Conservation (phyloP, 768 basidiomycete species). For the Postia placenta region DNA sequence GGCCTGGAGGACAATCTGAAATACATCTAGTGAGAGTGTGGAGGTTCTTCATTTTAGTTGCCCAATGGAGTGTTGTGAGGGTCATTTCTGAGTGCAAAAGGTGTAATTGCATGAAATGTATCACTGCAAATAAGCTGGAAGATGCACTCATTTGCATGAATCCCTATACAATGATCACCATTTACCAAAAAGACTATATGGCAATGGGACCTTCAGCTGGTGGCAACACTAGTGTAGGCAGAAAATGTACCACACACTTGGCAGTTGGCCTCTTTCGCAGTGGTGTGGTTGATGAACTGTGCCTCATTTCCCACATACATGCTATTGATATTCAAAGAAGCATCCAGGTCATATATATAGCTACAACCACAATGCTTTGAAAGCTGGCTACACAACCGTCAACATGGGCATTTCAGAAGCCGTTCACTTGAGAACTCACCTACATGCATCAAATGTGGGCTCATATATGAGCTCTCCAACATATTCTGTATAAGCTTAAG, state of each 20-base stretch:
- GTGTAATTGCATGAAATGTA: no score
- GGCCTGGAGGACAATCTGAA: no score
- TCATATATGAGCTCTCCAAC: slow-evolving; percentile 54
- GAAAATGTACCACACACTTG: slow-evolving; percentile 34
- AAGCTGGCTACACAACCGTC: slow-evolving; percentile 31
- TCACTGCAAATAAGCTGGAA: slow-evolving; percentile 1
- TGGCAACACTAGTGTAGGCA: no score
- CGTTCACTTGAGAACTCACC: slow-evolving; percentile 39
- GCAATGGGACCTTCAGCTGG: no score
- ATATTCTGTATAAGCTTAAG: slow-evolving; percentile 59
- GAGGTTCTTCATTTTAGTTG: no score
- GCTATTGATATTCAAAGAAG: slow-evolving; percentile 44
- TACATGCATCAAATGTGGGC: slow-evolving; percentile 42
- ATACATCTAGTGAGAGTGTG: no score
- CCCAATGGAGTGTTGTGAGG: no score
- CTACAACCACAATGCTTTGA: slow-evolving; percentile 45
- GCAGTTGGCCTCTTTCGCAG: slow-evolving; percentile 34
- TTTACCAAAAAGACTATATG: slow-evolving; percentile 48
- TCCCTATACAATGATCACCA: slow-evolving; percentile 61
- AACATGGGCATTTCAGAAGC: no score
- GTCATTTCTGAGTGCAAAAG: no score
- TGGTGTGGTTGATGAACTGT: slow-evolving; percentile 64
- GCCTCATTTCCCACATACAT: slow-evolving; percentile 52
- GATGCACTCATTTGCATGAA: slow-evolving; percentile 45
- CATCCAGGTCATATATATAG: slow-evolving; percentile 57